A percentile compares a stretch with the other conserved stretches of the same genome.
Conservation (phyloP, 2,329 filamentous ascomycete genomes). For the Fusarium piperis region DNA sequence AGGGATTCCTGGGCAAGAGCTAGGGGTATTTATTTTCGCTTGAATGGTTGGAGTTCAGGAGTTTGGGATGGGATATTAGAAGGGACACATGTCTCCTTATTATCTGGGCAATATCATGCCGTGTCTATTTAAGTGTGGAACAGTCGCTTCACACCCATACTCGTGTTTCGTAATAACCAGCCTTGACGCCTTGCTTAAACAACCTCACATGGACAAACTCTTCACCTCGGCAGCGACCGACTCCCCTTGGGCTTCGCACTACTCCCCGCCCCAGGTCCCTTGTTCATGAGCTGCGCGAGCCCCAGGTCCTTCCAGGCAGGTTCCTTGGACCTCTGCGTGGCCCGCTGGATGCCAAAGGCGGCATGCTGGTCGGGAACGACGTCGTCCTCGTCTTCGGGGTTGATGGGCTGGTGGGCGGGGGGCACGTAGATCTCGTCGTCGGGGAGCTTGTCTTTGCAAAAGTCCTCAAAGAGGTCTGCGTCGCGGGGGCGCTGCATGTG, state of each 20-base stretch:
- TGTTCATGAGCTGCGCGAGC: constrained; percentile 74
- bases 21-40: no score
- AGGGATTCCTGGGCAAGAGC: constrained; percentile 78
- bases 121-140: constrained; percentile 1
- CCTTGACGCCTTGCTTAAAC: constrained; percentile 22
- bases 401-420: constrained; percentile 80
- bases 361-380: constrained; percentile 90
- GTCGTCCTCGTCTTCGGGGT: constrained; percentile 89
- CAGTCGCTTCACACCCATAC: not conserved
- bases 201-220: not conserved
- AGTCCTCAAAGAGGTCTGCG: constrained; percentile 83
- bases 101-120: constrained; percentile 18
- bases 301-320: constrained; percentile 83
- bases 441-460: constrained; percentile 76
- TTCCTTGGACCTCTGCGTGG: constrained; percentile 76
- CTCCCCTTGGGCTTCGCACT: constrained; percentile 33
- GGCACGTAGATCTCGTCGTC: constrained; percentile 85
- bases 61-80: constrained; percentile 14
- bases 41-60: constrained; percentile 33
- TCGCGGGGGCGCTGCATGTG: constrained; percentile 78
- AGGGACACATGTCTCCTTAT: constrained; percentile 5
- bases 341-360: constrained; percentile 85
- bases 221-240: constrained; percentile 32
- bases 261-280: constrained; percentile 58
- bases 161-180: not conserved